Conservation (phyloP, 345 rosid genomes). For the Geranium brycei region DNA sequence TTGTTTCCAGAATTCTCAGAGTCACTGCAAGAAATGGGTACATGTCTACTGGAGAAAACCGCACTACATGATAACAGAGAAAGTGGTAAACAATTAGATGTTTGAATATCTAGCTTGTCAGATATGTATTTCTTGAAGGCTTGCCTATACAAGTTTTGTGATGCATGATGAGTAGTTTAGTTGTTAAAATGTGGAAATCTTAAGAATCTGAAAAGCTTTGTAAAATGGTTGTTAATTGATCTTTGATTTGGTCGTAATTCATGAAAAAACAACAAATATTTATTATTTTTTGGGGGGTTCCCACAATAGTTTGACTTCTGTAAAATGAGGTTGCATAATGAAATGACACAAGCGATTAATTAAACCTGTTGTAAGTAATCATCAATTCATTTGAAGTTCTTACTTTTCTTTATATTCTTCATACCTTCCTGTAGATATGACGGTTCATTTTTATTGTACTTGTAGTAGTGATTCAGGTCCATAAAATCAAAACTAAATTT, state of each 20-base stretch:
- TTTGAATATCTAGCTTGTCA: constrained; percentile 5
- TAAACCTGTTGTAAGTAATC: too few relatives aligned
- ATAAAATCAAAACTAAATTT: too few relatives aligned
- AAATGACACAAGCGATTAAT: too few relatives aligned
- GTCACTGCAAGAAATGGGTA: constrained; percentile 86
- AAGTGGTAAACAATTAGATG: constrained; percentile 35
- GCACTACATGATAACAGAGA: constrained; percentile 58
- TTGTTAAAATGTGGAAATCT: background rate
- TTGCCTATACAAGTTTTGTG: background rate
- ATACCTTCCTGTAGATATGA: too few relatives aligned
- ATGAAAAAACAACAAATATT: too few relatives aligned
- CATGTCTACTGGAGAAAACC: constrained; percentile 62
- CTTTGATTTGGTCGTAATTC: background rate
- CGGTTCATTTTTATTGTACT: too few relatives aligned
- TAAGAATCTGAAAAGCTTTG: background rate
- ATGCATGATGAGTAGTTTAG: background rate
- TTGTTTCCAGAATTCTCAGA: constrained; percentile 74
- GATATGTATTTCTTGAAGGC: background rate
- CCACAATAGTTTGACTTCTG: too few relatives aligned
- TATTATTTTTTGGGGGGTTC: too few relatives aligned
- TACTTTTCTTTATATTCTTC: too few relatives aligned
- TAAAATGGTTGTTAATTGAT: background rate
- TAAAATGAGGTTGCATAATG: too few relatives aligned
- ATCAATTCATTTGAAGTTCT: too few relatives aligned
- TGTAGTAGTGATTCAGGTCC: too few relatives aligned